Evolutionary conservation across 2,329 filamentous ascomycete species (phyloP), one percentile per base, ranked within the genome.

Genomic region (Botrytis deweyae): DNA sequence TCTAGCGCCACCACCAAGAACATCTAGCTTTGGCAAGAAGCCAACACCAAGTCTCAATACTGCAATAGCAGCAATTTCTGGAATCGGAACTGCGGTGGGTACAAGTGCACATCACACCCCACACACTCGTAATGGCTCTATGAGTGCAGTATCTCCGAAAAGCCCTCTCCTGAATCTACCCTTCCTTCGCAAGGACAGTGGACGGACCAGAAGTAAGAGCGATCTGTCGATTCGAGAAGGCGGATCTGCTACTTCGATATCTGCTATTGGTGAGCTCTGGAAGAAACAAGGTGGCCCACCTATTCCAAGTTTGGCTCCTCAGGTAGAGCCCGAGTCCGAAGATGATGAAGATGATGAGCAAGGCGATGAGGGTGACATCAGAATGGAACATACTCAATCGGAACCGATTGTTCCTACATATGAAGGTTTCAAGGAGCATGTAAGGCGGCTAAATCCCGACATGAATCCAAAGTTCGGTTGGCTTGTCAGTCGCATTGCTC

Each of bases 401-500:
- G 89, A 93, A 77, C 79, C 88, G 16, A 92, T 95, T 75, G 87
- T 90, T 16, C 92, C 94, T 1, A 94, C 89, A 29, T 83, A 91
- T 38, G 88, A 90, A 74, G 94, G 94, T 0, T 97, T 97, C 83
- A 90, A 89, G 77, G 86, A 89, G 38, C 92, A 97, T 79, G 88
- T 95, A 29, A 83, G 90, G 64, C 87, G 88, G 74, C 83, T 97
- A 62, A 97, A 97, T 79, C 93, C 93, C n/a, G 84, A 86, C 18
- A 85, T 97, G 73, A 84, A 85, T n/a, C 83, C 86, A 14, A 86
- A 79, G 6, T 86, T 88, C 78, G 83, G 79, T 46, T 91, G 90
- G 81, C 86, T 98, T 76, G 88, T 95, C 22, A 92, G 96, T 44
- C 90, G 94, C 64, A 92, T 97, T 77, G 93, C 92, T 0, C 88